Evolutionary conservation across 2,329 filamentous ascomycete species (phyloP).

Genomic region (Aspergillus alliaceus): DNA sequence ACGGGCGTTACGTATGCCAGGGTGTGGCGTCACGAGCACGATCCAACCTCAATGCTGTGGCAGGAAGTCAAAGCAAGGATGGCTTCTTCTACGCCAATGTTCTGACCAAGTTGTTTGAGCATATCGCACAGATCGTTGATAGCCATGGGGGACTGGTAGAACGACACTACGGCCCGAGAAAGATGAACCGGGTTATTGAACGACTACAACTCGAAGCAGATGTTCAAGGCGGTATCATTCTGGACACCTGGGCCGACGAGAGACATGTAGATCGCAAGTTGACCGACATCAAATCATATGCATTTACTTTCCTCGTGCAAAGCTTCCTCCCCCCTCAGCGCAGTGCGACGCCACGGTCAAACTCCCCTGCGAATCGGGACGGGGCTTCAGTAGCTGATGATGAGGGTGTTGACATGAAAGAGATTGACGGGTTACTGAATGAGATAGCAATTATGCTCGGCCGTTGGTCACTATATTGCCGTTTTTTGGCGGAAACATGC

Average conservation of each 20-base stretch:
- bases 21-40: slow-evolving; percentile 85
- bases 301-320: slow-evolving; percentile 94
- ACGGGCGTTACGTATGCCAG: slow-evolving; percentile 93
- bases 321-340: slow-evolving; percentile 80
- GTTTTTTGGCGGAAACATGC: slow-evolving; percentile 85
- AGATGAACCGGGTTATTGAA: slow-evolving; percentile 94
- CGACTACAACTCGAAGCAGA: slow-evolving; percentile 91
- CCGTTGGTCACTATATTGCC: slow-evolving; percentile 87
- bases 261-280: slow-evolving; percentile 78
- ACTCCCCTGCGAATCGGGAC: slow-evolving; percentile 69
- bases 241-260: slow-evolving; percentile 95
- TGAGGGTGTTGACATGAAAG: slow-evolving; percentile 94
- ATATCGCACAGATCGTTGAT: slow-evolving; percentile 95
- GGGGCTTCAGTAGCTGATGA: slow-evolving; percentile 68
- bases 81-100: slow-evolving; percentile 90
- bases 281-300: slow-evolving; percentile 95
- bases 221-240: slow-evolving; percentile 89
- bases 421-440: slow-evolving; percentile 81
- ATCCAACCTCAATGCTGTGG: slow-evolving; percentile 70
- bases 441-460: slow-evolving; percentile 92
- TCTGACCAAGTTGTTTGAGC: slow-evolving; percentile 89
- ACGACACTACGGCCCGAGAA: slow-evolving; percentile 86
- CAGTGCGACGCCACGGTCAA: slow-evolving; percentile 66
- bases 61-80: slow-evolving; percentile 65
- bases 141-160: slow-evolving; percentile 88